phyloP scores from a whole-genome alignment of 2,329 filamentous ascomycete species.

The Falciphora oryzae region DNA sequence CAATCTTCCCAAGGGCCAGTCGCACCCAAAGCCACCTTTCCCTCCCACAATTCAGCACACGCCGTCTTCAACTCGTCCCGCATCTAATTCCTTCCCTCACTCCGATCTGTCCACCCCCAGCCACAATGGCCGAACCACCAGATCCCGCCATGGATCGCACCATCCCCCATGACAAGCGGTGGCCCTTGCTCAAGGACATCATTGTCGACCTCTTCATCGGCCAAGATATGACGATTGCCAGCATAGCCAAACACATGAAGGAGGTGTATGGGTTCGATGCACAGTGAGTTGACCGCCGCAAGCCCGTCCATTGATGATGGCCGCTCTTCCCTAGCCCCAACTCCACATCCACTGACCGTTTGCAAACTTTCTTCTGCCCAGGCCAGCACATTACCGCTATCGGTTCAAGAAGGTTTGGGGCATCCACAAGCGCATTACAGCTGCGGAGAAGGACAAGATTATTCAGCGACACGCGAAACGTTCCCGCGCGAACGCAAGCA shows the following conservation, averaged over 20 bases:
- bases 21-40: neutral
- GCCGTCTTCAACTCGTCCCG: neutral
- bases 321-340: neutral
- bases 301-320: neutral
- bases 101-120: neutral
- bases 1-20: neutral
- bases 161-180: slow-evolving; percentile 5
- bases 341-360: neutral
- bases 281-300: neutral
- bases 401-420: slow-evolving; percentile 3
- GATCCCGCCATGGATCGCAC: slow-evolving; percentile 4
- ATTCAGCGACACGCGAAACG: neutral
- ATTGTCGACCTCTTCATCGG: slow-evolving; percentile 3
- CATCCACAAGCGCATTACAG: neutral
- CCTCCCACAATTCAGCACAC: neutral
- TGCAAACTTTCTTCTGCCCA: neutral
- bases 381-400: neutral
- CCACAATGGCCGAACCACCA: neutral
- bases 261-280: slow-evolving; percentile 5
- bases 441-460: neutral
- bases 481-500: neutral
- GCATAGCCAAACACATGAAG: slow-evolving; percentile 6
- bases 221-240: neutral
- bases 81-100: too few species aligned
- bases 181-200: slow-evolving; percentile 2